phyloP scores from a whole-genome alignment of 73 alveolate species.

The Stentor coeruleus region DNA sequence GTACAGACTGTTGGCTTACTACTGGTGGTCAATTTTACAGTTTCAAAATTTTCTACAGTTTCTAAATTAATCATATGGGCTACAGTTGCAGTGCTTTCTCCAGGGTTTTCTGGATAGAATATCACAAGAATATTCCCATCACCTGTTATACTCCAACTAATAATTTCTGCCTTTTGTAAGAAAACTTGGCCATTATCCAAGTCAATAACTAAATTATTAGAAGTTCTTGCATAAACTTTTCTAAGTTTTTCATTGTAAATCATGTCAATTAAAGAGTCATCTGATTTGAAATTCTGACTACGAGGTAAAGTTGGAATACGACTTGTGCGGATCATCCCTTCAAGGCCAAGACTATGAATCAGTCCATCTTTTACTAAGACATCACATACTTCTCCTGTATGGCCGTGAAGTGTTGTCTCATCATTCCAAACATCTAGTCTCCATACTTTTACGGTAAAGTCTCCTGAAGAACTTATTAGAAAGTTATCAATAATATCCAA shows the following conservation, averaged over 20 bases:
- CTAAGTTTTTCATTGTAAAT: no score
- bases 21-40: not conserved
- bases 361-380: not conserved
- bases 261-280: no score
- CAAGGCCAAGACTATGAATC: not conserved
- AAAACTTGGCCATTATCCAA: no score
- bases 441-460: not conserved
- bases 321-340: not conserved
- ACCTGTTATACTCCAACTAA: no score
- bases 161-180: no score
- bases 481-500: not conserved
- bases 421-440: not conserved
- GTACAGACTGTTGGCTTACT: not conserved
- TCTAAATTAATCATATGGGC: no score
- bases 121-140: no score
- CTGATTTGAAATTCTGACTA: not conserved
- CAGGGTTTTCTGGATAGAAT: no score
- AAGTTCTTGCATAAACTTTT: no score
- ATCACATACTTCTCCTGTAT: not conserved
- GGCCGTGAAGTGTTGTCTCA: not conserved
- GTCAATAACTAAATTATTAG: no score
- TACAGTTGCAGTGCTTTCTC: no score
- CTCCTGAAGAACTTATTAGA: not conserved
- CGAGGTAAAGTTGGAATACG: not conserved
- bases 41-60: no score